Conservation (phyloP, 176 grass and related monocot species). For the Musa beccarii region DNA sequence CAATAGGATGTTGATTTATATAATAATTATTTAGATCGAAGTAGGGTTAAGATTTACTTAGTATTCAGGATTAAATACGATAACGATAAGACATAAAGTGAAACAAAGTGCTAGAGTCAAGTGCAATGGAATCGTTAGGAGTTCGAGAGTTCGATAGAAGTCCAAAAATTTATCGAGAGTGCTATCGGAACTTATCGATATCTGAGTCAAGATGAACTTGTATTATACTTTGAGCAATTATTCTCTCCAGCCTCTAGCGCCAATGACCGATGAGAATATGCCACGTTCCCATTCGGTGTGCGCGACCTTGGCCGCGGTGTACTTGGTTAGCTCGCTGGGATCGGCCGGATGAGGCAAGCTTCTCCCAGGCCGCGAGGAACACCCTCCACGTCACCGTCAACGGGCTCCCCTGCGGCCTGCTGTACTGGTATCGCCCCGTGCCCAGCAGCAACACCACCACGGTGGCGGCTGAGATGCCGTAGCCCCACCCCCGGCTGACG, state of each 20-base stretch:
- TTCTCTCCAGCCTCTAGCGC: constrained; percentile 27
- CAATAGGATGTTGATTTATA: too few relatives aligned
- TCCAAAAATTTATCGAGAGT: too few relatives aligned
- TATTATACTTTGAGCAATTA: not conserved
- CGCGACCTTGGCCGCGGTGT: constrained; percentile 25
- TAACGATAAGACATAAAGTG: too few relatives aligned
- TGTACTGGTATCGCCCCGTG: constrained; percentile 26
- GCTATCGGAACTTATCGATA: too few relatives aligned
- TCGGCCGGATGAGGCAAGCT: constrained; percentile 16
- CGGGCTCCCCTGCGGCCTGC: constrained; percentile 34
- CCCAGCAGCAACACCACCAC: constrained; percentile 24
- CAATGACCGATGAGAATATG: not conserved
- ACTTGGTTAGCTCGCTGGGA: constrained; percentile 26
- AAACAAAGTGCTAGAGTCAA: too few relatives aligned
- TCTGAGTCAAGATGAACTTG: constrained; percentile 43
- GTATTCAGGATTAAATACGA: too few relatives aligned
- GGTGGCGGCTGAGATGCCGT: constrained; percentile 28
- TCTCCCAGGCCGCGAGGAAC: constrained; percentile 28
- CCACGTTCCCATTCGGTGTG: constrained; percentile 13
- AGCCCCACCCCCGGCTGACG: constrained; percentile 24
- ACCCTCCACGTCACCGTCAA: constrained; percentile 31
- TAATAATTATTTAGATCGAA: too few relatives aligned
- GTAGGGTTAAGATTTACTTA: too few relatives aligned
- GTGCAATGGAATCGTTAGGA: too few relatives aligned
- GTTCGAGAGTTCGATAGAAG: too few relatives aligned